These are phyloP conservation scores for Phanerodontia chrysosporium DNA, from an alignment of 768 basidiomycete species.

Conservation along the genomic window DNA sequence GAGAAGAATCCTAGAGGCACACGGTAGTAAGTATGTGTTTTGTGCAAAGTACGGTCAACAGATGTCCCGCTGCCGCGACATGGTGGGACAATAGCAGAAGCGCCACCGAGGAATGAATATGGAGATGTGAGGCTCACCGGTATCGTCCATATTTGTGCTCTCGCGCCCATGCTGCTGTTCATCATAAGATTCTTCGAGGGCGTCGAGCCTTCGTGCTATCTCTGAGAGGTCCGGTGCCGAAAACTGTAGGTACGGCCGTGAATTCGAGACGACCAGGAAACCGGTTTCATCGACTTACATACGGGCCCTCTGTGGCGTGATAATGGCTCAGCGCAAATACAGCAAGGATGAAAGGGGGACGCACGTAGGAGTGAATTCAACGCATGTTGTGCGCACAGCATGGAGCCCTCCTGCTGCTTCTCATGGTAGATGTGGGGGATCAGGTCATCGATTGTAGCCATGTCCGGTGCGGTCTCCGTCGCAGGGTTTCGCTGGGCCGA, in stretches of 20 bases:
- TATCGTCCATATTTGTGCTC: conserved; percentile 90
- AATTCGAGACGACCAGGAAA: conserved; percentile 1
- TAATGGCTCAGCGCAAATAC: not conserved
- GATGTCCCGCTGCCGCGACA: no score
- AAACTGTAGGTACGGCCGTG: conserved; percentile 44
- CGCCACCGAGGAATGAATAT: not conserved
- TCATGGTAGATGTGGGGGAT: conserved; percentile 69
- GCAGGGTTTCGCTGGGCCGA: not conserved
- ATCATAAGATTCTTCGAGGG: conserved; percentile 47
- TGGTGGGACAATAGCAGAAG: no score
- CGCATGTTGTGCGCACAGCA: conserved; percentile 86
- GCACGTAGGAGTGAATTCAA: conserved; percentile 76
- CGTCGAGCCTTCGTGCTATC: conserved; percentile 67
- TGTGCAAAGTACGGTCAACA: no score
- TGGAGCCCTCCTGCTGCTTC: conserved; percentile 69
- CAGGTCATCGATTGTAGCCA: conserved; percentile 49
- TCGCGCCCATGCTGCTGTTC: conserved; percentile 37
- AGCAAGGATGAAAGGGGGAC: conserved; percentile 20
- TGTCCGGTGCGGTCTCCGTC: conserved; percentile 21
- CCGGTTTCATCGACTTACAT: conserved; percentile 44
- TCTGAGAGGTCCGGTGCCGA: conserved; percentile 74
- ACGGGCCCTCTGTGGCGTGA: conserved; percentile 37
- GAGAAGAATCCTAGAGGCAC: conserved; percentile 84
- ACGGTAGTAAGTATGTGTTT: not conserved
- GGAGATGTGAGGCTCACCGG: conserved; percentile 41